A percentile compares a stretch with the other conserved stretches of the same genome.
phyloP scores from a whole-genome alignment of 306 rosid genomes.

The Adenanthera pavonina region DNA sequence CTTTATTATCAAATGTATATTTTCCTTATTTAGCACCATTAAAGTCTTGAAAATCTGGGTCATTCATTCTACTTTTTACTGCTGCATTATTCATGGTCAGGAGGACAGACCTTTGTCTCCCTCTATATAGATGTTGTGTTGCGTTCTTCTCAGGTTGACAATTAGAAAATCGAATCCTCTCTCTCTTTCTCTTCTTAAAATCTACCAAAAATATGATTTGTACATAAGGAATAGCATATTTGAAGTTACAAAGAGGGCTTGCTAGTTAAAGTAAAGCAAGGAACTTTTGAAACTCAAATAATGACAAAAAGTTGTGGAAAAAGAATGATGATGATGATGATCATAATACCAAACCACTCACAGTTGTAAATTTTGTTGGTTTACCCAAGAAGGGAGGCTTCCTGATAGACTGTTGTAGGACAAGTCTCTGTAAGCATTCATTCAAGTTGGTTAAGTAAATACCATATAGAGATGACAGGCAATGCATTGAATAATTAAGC shows the following conservation, averaged over 20 bases:
- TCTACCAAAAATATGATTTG: not conserved
- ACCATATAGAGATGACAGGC: constrained; percentile 12
- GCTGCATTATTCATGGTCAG: no score
- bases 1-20: no score
- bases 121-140: no score
- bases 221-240: constrained; percentile 10
- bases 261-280: not conserved
- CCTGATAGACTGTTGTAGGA: constrained; percentile 82
- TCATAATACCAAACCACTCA: constrained; percentile 41
- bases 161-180: no score
- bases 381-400: constrained; percentile 80
- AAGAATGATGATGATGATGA: not conserved
- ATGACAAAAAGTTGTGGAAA: not conserved
- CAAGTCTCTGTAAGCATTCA: constrained; percentile 70
- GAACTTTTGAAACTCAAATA: not conserved
- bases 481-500: not conserved
- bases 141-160: no score
- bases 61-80: no score
- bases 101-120: no score
- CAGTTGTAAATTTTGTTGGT: constrained; percentile 54
- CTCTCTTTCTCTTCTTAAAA: no score
- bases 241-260: not conserved
- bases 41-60: no score
- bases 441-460: not conserved
- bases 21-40: no score